These are phyloP conservation scores for Penicillium sp. DNA, from an alignment of 2,329 filamentous ascomycete species.

Conservation along the genomic window DNA sequence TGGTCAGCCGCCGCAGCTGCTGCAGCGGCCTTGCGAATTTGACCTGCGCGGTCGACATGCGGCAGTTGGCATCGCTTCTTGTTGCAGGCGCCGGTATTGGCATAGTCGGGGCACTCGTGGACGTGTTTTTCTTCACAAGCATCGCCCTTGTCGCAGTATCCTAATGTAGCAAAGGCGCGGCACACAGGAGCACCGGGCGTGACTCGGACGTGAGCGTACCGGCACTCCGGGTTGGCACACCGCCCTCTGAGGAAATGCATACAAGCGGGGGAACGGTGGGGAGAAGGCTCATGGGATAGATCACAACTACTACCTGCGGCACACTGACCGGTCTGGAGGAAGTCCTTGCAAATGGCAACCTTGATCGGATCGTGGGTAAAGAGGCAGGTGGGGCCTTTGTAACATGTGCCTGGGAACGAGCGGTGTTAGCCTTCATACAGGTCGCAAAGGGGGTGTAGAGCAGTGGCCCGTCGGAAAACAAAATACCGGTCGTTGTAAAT, in stretches of 20 bases:
- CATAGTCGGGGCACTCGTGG: slow-evolving; percentile 92
- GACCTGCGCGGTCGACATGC: slow-evolving; percentile 85
- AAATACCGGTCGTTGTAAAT: slow-evolving; percentile 57
- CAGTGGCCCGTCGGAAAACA: slow-evolving; percentile 22
- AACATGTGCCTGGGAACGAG: slow-evolving; percentile 70
- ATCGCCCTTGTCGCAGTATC: slow-evolving; percentile 83
- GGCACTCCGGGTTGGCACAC: slow-evolving; percentile 83
- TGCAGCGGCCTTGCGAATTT: slow-evolving; percentile 60
- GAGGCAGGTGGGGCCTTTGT: slow-evolving; percentile 76
- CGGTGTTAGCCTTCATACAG: slow-evolving; percentile 34
- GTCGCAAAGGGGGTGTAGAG: slow-evolving; percentile 5
- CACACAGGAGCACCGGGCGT: slow-evolving; percentile 79
- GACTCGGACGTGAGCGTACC: slow-evolving; percentile 81
- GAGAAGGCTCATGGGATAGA: slow-evolving; percentile 81
- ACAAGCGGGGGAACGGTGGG: slow-evolving; percentile 84
- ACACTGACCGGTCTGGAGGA: slow-evolving; percentile 78
- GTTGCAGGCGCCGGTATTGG: slow-evolving; percentile 83
- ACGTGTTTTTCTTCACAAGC: slow-evolving; percentile 81
- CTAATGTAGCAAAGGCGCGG: slow-evolving; percentile 77
- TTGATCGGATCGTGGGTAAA: slow-evolving; percentile 83
- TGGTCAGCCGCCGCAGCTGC: slow-evolving; percentile 43
- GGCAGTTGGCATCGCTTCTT: slow-evolving; percentile 79
- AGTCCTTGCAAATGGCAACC: slow-evolving; percentile 87
- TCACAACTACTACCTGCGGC: slow-evolving; percentile 77
- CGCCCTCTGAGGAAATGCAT: slow-evolving; percentile 87